Percentiles rank a stretch among this genome's conserved stretches.
These are phyloP conservation scores for Phaeophleospora eucalypticola DNA, from an alignment of 2,329 filamentous ascomycete species.

Conservation along the genomic window DNA sequence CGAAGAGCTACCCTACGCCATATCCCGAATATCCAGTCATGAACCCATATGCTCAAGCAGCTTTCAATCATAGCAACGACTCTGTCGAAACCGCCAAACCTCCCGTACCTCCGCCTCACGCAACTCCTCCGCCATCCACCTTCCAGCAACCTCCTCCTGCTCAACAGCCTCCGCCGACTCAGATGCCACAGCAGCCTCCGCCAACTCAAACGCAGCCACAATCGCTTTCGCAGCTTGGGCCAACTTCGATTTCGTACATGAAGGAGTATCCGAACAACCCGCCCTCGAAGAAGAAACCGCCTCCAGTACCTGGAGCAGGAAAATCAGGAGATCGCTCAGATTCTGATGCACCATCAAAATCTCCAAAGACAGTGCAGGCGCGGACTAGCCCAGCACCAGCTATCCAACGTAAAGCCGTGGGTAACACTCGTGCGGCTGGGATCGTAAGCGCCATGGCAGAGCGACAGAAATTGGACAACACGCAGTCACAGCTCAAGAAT, in stretches of 20 bases:
- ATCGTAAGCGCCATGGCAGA: conserved; percentile 32
- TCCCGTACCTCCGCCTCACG: conserved; percentile 25
- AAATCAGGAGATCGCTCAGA: conserved; percentile 23
- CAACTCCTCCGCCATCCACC: conserved; percentile 9
- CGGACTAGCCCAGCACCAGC: conserved; percentile 19
- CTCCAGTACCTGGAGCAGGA: conserved; percentile 16
- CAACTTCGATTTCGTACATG: conserved; percentile 38
- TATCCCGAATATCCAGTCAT: conserved; percentile 31
- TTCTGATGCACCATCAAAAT: conserved; percentile 18
- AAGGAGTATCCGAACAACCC: conserved; percentile 47
- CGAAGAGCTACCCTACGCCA: conserved; percentile 22
- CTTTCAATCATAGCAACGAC: conserved; percentile 27
- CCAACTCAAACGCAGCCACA: conserved; percentile 7
- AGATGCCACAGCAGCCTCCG: conserved; percentile 14
- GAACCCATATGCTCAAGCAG: conserved; percentile 22
- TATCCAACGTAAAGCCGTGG: conserved; percentile 35
- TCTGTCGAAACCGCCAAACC: conserved; percentile 19
- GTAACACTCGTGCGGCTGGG: conserved; percentile 23
- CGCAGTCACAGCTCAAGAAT: conserved; percentile 18
- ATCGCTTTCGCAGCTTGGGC: conserved; percentile 19
- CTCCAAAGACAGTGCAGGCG: conserved; percentile 22
- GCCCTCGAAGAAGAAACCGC: conserved; percentile 29
- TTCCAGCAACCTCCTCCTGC: conserved; percentile 1
- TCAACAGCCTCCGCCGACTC: conserved; percentile 7
- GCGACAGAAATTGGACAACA: conserved; percentile 31